Base-by-base conservation (phyloP, 306 rosid species). In the Acacia acuminata region DNA sequence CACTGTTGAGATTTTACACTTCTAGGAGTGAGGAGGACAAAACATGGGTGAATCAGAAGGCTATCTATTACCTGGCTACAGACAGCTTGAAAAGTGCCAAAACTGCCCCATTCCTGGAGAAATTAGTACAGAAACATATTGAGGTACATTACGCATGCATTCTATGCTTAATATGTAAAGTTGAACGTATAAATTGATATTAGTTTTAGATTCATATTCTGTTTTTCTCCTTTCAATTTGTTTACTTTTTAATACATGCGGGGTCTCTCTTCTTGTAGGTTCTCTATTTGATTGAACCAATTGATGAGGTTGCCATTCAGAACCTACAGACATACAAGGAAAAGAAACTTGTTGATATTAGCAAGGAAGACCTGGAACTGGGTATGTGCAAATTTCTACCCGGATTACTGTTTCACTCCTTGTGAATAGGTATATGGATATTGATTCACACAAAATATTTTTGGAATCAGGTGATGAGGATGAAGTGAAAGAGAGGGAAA, bases 231-330 rank as follows among this genome's bases (percentile, higher is more conserved):
- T 70, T 30, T 78, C 19, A 61, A 19, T 43, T 61, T 38, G 58
- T 69, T 8, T 43, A 9, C 45, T 27, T 7, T 24, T 61, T 71
- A 71, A 32, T 73, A 53, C 36, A 70, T 82, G 77, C 48, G 83
- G 79, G 79, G 76, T 44, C 47, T 53, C 7, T 80, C 50, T 32
- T 32, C 36, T 78, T 82, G 64, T 77, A 96, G 98, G n/a, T n/a
- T n/a, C n/a, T n/a, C n/a, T n/a, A n/a, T n/a, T n/a, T n/a, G n/a
- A n/a, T n/a, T n/a, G n/a, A n/a, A n/a, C n/a, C n/a, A n/a, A n/a
- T n/a, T n/a, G n/a, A n/a, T n/a, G n/a, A n/a, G n/a, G 99, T 96
- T 83, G 94, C 98, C 24, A 94, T 96, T 86, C 99, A 96, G 92
- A 94, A 96, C 86, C 88, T 96, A 76, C 97, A 94, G 73, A 96